Base-by-base conservation (phyloP, 192 early-diverging fungal species). In the Rhizoclosmatium globosum region DNA sequence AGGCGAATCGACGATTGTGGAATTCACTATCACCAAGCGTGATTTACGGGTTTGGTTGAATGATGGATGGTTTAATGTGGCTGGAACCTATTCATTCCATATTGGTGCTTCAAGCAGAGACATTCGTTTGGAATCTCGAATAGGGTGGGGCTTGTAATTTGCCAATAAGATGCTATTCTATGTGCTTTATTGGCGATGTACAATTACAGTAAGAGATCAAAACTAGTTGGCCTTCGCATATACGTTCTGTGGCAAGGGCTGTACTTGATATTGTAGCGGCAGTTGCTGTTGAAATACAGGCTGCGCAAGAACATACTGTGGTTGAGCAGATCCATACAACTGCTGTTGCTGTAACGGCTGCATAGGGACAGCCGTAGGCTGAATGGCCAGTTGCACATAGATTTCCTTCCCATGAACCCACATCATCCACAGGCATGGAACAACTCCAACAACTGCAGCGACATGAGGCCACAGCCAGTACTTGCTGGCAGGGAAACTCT, bases 1-100 rank as follows among this genome's bases (percentile, higher is more conserved):
- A 57, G 88, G 81, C 23, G 68, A 91, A 76, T 81, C 84, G 19
- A 79, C 79, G 1, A 61, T 43, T 1, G 88, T 92, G 7, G 31
- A 57, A 21, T 75, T 79, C 69, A 39, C 7, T 44, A 53, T 79
- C 43, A 59, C 46, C 9, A 13, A 41, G 23, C 4, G n/a, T 0
- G 79, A 80, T 15, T 58, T 80, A 31, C n/a, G 68, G 46, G 56
- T 43, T 17, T 78, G 79, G 79, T 46, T 23, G 3, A 61, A 21
- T 41, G 68, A 58, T n/a, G 56, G 68, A 45, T 78, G 77, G 77
- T 31, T 21, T 3, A n/a, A 71, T 61, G 59, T 78, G 47, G 9
- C 31, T 7, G 77, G 77, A 7, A 21, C 6, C 0, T 78, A 78
- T 50, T 3, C 7, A 9, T 56, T 78, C 43, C 6, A 13, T 13